Evolutionary conservation across 2,329 filamentous ascomycete species (phyloP), one percentile per base, ranked within the genome.

Genomic region (Capronia coronata): DNA sequence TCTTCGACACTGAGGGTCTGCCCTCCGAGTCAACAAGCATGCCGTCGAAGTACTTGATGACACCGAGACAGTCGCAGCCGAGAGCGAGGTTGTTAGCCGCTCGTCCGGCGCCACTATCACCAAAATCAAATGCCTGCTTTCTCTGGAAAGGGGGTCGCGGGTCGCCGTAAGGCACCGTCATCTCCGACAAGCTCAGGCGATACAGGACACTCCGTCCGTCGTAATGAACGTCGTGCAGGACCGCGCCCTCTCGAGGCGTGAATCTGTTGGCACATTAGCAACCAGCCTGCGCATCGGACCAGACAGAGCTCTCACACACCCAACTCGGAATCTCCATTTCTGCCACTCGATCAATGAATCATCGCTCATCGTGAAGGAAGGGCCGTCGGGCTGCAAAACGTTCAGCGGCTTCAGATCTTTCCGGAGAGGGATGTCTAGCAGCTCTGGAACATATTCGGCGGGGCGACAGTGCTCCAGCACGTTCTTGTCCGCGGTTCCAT

Each of bases 91-190:
- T 84, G 61, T 87, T 87, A 13, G 81, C 79, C 40, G 75, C 78
- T 46, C 78, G 75, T 1, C 83, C 84, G 22, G 80, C 78, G 5
- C 83, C 83, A 8, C 76, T 80, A 49, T 86, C 82, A 7, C 84
- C 83, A 52, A 87, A 78, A 58, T 87, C 83, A 59, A 87, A 86
- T 1, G 83, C 83, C 46, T 82, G 79, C 63, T 87, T 87, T 30
- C 82, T 75, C 44, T 83, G 80, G 62, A 78, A 86, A 0, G 82
- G 83, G 0, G 75, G 69, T 1, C 83, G 75, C 1, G 79, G 79
- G 56, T 86, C 83, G 4, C 71, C 81, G 57, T 86, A 87, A 0
- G 81, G 81, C 0, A 85, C 80, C 1, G 77, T 78, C 77, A 87
- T 83, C 63, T 87, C 84, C 53, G 78, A 79, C 52, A 84, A 73